Conservation (phyloP, 2,329 filamentous ascomycete genomes). For the Fusarium coicis region DNA sequence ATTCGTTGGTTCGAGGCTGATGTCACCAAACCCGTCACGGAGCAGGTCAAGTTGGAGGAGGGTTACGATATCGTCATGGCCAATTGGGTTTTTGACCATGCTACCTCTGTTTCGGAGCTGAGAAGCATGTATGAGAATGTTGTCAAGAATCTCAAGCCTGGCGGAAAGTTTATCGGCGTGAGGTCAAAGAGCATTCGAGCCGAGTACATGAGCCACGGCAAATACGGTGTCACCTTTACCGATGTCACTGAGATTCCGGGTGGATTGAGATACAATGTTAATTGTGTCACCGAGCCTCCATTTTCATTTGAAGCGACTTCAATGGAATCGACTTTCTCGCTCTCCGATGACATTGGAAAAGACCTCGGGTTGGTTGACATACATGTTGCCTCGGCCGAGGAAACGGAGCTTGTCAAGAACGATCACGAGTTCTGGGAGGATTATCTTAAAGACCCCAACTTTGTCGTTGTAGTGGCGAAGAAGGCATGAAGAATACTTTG, state of each 20-base stretch:
- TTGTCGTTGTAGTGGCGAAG: background rate
- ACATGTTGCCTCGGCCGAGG: background rate
- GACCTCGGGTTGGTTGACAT: background rate
- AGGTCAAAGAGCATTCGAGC: background rate
- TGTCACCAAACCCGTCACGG: background rate
- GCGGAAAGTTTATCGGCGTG: background rate
- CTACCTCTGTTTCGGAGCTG: background rate
- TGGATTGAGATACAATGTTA: background rate
- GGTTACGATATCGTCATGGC: background rate
- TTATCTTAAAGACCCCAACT: background rate
- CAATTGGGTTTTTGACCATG: slow-evolving; percentile 2
- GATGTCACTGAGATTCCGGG: background rate
- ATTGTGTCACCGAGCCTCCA: background rate
- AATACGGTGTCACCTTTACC: background rate
- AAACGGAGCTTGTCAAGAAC: background rate
- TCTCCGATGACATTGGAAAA: background rate
- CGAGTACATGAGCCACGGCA: background rate
- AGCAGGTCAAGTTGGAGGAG: background rate
- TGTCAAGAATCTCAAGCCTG: background rate
- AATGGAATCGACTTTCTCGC: background rate
- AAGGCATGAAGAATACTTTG: background rate
- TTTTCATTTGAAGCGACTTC: background rate
- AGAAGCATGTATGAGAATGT: slow-evolving; percentile 3
- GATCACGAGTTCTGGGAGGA: background rate
- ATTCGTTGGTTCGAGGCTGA: background rate